These are phyloP conservation scores for Astragalus membranaceus DNA, from an alignment of 306 rosid species.

Conservation along the genomic window DNA sequence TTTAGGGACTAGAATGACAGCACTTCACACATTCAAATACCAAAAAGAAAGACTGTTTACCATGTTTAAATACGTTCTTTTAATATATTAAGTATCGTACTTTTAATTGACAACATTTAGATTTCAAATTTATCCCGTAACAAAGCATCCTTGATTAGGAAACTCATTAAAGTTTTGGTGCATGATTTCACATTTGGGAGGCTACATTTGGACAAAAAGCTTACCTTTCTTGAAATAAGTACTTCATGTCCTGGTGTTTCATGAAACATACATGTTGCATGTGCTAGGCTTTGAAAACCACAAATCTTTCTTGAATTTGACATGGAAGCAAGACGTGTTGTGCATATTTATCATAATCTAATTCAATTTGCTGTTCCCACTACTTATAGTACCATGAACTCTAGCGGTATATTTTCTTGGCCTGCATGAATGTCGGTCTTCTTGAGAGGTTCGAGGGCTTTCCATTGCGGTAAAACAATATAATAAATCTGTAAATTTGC, in stretches of 20 bases:
- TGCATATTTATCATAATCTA: not conserved
- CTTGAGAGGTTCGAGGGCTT: slow-evolving; percentile 22
- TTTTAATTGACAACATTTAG: too few relatives aligned
- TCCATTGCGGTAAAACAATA: not conserved
- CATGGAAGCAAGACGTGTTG: slow-evolving; percentile 7
- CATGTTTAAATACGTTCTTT: too few relatives aligned
- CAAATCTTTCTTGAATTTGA: not conserved
- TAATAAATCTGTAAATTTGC: slow-evolving; percentile 3
- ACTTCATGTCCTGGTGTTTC: not conserved
- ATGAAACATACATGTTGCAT: slow-evolving; percentile 9
- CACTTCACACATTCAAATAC: too few relatives aligned
- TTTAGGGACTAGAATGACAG: too few relatives aligned
- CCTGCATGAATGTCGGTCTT: slow-evolving; percentile 31
- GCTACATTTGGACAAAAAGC: slow-evolving; percentile 17
- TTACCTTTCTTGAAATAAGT: slow-evolving; percentile 6
- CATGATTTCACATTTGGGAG: not conserved
- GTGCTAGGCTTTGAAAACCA: slow-evolving; percentile 20
- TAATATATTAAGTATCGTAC: too few relatives aligned
- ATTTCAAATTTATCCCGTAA: too few relatives aligned
- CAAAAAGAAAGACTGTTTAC: too few relatives aligned
- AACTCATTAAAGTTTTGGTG: not conserved
- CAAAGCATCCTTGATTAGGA: not conserved
- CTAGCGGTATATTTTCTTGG: slow-evolving; percentile 16
- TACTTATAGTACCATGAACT: not conserved
- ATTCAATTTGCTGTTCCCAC: not conserved